Evolutionary conservation across 78 protist species (phyloP).

Genomic region (Creolimax fragrantissima): DNA sequence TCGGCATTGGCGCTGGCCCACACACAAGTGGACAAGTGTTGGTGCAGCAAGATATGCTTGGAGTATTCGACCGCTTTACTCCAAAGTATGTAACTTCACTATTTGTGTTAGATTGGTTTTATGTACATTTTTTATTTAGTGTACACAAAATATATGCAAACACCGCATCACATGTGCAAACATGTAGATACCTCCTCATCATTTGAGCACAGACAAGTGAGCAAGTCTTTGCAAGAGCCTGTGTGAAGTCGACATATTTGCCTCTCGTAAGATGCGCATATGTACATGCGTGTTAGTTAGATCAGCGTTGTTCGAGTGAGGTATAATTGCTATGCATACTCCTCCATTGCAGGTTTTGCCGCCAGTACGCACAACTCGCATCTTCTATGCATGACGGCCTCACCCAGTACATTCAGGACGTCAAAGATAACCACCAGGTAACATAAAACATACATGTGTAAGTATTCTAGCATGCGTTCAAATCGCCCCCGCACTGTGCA

Average conservation of each 20-base stretch:
- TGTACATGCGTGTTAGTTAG: not conserved
- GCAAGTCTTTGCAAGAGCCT: not conserved
- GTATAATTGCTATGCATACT: not conserved
- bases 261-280: not conserved
- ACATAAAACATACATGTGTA: too few relatives aligned
- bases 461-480: too few relatives aligned
- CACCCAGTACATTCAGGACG: constrained; percentile 28
- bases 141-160: not conserved
- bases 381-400: constrained; percentile 6
- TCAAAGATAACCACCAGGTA: not conserved
- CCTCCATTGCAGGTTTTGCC: constrained; percentile 40
- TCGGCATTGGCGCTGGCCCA: constrained; percentile 89
- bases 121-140: not conserved
- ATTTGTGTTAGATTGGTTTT: not conserved
- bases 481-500: too few relatives aligned
- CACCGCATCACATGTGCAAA: not conserved
- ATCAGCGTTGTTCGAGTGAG: not conserved
- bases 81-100: constrained; percentile 35
- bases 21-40: constrained; percentile 80
- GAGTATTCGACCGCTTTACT: constrained; percentile 47
- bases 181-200: not conserved
- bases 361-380: constrained; percentile 54
- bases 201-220: not conserved
- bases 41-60: constrained; percentile 78
- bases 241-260: not conserved